phyloP scores from a whole-genome alignment of 1,139 yeast genomes.

The Yamadazyma conglobata region DNA sequence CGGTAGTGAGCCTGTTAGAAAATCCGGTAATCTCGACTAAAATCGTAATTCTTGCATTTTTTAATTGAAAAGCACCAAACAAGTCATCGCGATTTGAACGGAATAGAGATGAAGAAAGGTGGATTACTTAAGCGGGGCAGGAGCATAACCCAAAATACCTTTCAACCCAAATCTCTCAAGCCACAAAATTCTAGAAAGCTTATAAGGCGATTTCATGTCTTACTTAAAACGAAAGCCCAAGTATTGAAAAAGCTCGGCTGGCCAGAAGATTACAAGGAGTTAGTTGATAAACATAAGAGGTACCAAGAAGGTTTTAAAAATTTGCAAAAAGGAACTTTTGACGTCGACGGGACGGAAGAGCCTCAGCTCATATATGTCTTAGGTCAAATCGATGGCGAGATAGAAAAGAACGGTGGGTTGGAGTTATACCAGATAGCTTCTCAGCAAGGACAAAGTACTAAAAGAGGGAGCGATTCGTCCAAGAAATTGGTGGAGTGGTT shows the following conservation, averaged over 20 bases:
- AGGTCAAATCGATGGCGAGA: slow-evolving; percentile 59
- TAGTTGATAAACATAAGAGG: slow-evolving; percentile 5
- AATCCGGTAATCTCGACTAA: too few relatives aligned
- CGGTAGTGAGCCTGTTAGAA: too few relatives aligned
- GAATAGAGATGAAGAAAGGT: slow-evolving; percentile 3
- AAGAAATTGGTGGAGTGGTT: slow-evolving; percentile 72
- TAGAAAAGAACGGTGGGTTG: slow-evolving; percentile 63
- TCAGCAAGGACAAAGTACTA: slow-evolving; percentile 70
- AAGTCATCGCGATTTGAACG: slow-evolving; percentile 2
- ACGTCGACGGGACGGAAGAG: slow-evolving; percentile 18
- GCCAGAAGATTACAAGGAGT: slow-evolving; percentile 11
- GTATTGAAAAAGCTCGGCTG: slow-evolving; percentile 27
- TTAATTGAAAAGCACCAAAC: too few relatives aligned
- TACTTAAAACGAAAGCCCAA: slow-evolving; percentile 48
- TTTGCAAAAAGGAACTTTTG: slow-evolving; percentile 16
- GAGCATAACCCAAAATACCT: slow-evolving; percentile 18
- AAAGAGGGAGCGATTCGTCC: slow-evolving; percentile 90
- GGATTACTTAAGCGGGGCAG: slow-evolving; percentile 5
- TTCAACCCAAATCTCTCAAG: slow-evolving; percentile 41
- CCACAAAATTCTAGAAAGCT: slow-evolving; percentile 66
- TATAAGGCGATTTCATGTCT: slow-evolving; percentile 64
- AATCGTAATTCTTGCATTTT: too few relatives aligned
- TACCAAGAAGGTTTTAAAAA: slow-evolving; percentile 18
- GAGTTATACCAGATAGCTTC: slow-evolving; percentile 84
- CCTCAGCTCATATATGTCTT: slow-evolving; percentile 25